Conservation (phyloP, 140 eudicot genomes). For the Senecio squalidus region DNA sequence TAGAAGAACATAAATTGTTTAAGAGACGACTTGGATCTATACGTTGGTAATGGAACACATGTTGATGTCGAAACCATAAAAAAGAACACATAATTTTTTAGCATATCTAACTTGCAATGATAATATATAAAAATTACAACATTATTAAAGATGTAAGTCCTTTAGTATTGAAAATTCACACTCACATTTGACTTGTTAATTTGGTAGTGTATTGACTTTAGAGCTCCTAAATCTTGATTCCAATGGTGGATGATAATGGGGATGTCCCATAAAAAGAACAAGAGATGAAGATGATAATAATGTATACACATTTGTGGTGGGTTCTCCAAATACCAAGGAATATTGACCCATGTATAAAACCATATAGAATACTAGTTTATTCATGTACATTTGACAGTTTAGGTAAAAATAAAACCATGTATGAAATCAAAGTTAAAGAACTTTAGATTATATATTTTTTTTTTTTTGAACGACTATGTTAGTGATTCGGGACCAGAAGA, state of each 20-base stretch:
- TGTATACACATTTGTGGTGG: slow-evolving; percentile 37
- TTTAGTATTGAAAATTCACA: background rate
- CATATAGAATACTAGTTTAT: background rate
- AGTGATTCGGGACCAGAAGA: too few relatives aligned
- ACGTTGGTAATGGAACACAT: background rate
- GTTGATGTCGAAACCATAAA: too few relatives aligned
- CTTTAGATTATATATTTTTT: too few relatives aligned
- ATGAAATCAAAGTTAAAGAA: too few relatives aligned
- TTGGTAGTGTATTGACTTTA: slow-evolving; percentile 30
- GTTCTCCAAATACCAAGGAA: slow-evolving; percentile 37
- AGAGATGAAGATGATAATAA: slow-evolving; percentile 28
- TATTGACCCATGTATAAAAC: slow-evolving; percentile 21
- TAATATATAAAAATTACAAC: background rate
- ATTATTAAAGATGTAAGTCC: too few relatives aligned
- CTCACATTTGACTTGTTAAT: slow-evolving; percentile 17
- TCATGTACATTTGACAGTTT: background rate
- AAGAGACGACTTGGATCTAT: too few relatives aligned
- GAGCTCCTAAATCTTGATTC: slow-evolving; percentile 26
- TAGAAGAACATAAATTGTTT: too few relatives aligned
- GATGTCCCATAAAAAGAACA: slow-evolving; percentile 32
- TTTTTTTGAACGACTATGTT: too few relatives aligned
- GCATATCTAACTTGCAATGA: background rate
- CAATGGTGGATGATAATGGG: slow-evolving; percentile 38
- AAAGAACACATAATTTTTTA: too few relatives aligned
- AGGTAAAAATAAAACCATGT: too few relatives aligned